These are phyloP conservation scores for Pleomassaria siparia DNA, from an alignment of 2,329 filamentous ascomycete genomes.

Conservation along the genomic window DNA sequence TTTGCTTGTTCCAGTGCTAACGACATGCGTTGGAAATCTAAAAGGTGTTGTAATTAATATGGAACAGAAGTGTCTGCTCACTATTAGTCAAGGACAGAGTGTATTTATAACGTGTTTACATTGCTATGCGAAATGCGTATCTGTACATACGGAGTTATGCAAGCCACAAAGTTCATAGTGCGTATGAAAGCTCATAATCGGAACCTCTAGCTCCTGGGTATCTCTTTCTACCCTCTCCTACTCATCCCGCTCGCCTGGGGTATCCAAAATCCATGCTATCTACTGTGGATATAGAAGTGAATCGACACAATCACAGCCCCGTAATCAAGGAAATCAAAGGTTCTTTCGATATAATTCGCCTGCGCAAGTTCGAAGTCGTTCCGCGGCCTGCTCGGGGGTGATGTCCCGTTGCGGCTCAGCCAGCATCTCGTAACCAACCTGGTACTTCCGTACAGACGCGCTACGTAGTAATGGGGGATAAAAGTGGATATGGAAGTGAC, in stretches of 20 bases:
- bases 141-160: neutral
- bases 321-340: conserved; percentile 12
- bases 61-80: neutral
- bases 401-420: conserved; percentile 98
- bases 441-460: conserved; percentile 91
- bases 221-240: neutral
- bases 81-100: neutral
- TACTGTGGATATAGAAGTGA: conserved; percentile 6
- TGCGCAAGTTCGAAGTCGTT: conserved; percentile 71
- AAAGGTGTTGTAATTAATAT: neutral
- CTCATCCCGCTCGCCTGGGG: neutral
- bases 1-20: conserved; percentile 6
- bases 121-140: neutral
- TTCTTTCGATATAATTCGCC: conserved; percentile 81
- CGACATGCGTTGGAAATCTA: neutral
- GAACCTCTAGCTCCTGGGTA: conserved; percentile 2
- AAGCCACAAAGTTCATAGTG: neutral
- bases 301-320: neutral
- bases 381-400: conserved; percentile 91
- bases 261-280: conserved; percentile 8
- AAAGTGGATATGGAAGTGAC: conserved; percentile 96
- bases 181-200: neutral
- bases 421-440: conserved; percentile 95
- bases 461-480: conserved; percentile 91
- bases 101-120: neutral